Base-by-base conservation (phyloP, 2,329 filamentous ascomycete genomes). In the Dendryphion nanum region DNA sequence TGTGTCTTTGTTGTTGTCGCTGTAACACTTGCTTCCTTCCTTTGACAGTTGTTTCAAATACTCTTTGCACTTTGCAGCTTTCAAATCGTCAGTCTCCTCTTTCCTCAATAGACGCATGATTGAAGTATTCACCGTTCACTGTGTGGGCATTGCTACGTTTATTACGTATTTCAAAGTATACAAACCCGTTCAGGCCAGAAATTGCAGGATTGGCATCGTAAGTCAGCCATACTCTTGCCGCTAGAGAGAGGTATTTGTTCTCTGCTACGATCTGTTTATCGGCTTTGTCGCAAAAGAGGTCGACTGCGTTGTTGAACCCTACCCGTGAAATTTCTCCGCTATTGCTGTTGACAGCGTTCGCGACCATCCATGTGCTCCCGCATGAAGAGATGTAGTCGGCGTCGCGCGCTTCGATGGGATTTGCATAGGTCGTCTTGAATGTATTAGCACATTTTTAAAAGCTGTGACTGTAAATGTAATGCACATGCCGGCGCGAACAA, bases 81-180 rank as follows among this genome's bases (percentile, higher is more conserved):
- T 7, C 4, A 26, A 8, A 8, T 26, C 23, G n/a, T n/a, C n/a
- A n/a, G n/a, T n/a, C n/a, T n/a, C n/a, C n/a, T n/a, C n/a, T n/a
- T n/a, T n/a, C n/a, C n/a, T n/a, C n/a, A n/a, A n/a, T n/a, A n/a
- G n/a, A n/a, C n/a, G n/a, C n/a, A n/a, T n/a, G n/a, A n/a, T n/a
- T n/a, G n/a, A n/a, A n/a, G n/a, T n/a, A n/a, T n/a, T n/a, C 37
- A 49, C 46, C 32, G 18, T 41, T 33, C 14, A 49, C 41, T 6
- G 30, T 29, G 16, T 50, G 47, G 3, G 33, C 33, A 23, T 23
- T 24, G 18, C 26, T 35, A 13, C 35, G 35, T 14, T 50, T 47
- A 23, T 50, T 50, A 30, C 47, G 41, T 16, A 50, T 42, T 20
- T 50, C 47, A 18, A 50, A 50, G 21, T 42, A 47, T 1, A 50